phyloP scores from a whole-genome alignment of 257 asterid species.

The Solanum virginianum region DNA sequence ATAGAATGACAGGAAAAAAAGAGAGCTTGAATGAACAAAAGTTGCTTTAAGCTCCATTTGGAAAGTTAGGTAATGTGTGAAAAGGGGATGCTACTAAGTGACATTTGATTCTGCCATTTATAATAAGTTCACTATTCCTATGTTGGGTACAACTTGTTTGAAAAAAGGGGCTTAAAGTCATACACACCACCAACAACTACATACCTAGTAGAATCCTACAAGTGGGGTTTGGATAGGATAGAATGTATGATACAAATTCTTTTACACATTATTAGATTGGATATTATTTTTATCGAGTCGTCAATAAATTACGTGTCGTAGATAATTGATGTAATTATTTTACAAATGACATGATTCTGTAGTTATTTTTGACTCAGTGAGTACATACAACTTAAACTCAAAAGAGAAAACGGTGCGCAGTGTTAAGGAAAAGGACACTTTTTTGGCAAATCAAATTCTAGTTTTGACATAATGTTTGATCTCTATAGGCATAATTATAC shows the following conservation, averaged over 20 bases:
- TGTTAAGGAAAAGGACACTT: neutral
- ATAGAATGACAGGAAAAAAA: constrained; percentile 3
- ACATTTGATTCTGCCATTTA: neutral
- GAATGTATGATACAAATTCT: no score
- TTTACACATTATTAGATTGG: no score
- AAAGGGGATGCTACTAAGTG: neutral
- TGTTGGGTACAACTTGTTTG: neutral
- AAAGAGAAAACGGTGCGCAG: neutral
- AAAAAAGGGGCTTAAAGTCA: neutral
- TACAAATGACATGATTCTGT: neutral
- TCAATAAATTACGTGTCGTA: neutral
- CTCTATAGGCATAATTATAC: neutral
- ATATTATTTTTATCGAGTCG: neutral
- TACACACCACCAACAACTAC: neutral
- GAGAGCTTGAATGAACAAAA: neutral
- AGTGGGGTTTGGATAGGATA: no score
- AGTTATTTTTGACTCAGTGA: neutral
- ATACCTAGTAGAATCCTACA: no score
- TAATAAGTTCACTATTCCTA: neutral
- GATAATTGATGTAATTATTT: neutral
- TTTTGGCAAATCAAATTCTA: neutral
- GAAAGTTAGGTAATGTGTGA: neutral
- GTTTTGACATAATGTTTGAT: neutral
- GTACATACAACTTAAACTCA: neutral
- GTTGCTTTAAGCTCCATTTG: constrained; percentile 8